Evolutionary conservation across 1,139 yeast species (phyloP), one percentile per base, ranked within the genome.

Genomic region (Hyphopichia pseudoburtonii): DNA sequence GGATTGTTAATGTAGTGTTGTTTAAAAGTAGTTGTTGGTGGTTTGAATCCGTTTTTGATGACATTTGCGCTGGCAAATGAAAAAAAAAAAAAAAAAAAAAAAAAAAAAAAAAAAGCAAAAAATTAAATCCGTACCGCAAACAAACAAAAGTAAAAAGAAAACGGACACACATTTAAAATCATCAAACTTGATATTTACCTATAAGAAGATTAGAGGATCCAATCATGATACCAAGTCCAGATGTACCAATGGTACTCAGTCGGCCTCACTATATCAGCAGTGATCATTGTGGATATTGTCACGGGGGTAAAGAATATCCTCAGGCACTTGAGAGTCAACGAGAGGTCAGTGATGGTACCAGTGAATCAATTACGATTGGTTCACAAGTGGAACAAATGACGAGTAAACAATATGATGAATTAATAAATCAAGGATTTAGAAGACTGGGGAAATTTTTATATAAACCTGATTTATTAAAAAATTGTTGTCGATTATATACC

Each of bases 401-500:
- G 0, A 62, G 78, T 10, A 53, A 54, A 17, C 73, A 73, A 21
- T 88, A 88, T 51, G 90, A 86, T 48, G 54, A 53, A 24, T 56
- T 86, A 45, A 76, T 89, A 43, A 82, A 86, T 48, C 64, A 70
- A 47, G 95, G 95, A 2, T 88, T 76, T 54, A 76, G 96, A 55
- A 64, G 97, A 36, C 83, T 94, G 23, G 97, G 97, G 0, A 54
- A 58, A 2, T 86, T 79, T 46, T 49, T 87, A 5, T 89, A 89
- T 54, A 84, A 82, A 51, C 81, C 86, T 0, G 96, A 90, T 56
- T 60, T 80, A 43, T 55, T 83, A 24, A 59, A 88, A 25, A 78
- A 78, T 29, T 90, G 97, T 54, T 90, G 97, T 52, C 73, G 92
- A n/a, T 72, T 81, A 54, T 87, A 80, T 54, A 85, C 96, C 0